These are phyloP conservation scores for Rugiboletus extremiorientalis DNA, from an alignment of 1,284 basidiomycete species.

Conservation along the genomic window DNA sequence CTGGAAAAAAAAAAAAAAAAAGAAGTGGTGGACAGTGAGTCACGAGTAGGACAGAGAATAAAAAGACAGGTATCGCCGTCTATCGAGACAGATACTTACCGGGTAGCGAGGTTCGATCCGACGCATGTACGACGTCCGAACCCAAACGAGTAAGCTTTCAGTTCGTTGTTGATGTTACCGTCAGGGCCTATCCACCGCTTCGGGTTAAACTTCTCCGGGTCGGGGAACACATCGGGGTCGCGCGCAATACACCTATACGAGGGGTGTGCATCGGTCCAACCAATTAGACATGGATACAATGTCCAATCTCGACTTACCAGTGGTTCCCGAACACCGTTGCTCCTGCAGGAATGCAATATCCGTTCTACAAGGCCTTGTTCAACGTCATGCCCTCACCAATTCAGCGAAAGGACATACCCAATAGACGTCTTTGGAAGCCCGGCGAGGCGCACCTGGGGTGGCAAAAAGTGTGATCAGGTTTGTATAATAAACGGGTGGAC, in stretches of 20 bases:
- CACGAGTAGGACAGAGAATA: too few relatives aligned
- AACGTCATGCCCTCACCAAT: background rate
- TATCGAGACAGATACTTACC: constrained; percentile 14
- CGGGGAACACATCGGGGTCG: constrained; percentile 57
- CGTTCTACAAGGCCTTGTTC: constrained; percentile 35
- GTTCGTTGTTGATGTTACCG: constrained; percentile 47
- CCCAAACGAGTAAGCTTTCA: constrained; percentile 57
- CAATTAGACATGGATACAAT: background rate
- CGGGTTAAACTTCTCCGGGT: constrained; percentile 59
- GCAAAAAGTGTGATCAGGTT: constrained; percentile 4
- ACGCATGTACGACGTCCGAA: constrained; percentile 64
- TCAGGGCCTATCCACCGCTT: constrained; percentile 55
- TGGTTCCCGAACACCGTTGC: constrained; percentile 58
- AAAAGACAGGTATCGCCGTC: too few relatives aligned
- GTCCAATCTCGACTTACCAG: constrained; percentile 40
- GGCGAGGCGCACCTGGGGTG: constrained; percentile 14
- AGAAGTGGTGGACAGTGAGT: background rate
- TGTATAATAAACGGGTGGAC: background rate
- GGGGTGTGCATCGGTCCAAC: too few relatives aligned
- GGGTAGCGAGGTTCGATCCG: constrained; percentile 54
- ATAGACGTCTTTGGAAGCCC: constrained; percentile 19
- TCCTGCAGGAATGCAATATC: constrained; percentile 58
- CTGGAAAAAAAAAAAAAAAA: constrained; percentile 24
- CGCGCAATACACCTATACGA: constrained; percentile 46
- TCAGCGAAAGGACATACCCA: constrained; percentile 16